Base-by-base conservation (phyloP, 2,329 filamentous ascomycete species). In the Cryphonectria radicalis region DNA sequence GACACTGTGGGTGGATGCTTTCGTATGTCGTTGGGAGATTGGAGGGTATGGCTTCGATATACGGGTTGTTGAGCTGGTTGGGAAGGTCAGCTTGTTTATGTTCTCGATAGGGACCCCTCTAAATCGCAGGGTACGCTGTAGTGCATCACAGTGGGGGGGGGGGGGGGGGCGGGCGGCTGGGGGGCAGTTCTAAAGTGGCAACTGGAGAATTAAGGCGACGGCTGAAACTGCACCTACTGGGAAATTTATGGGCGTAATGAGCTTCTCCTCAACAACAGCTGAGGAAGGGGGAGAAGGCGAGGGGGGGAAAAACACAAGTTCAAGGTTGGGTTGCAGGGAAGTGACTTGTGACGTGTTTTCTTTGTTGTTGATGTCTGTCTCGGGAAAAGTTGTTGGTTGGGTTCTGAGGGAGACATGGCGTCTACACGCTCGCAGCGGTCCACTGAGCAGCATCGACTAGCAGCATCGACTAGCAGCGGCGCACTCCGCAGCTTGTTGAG, bases 1-100 rank as follows among this genome's bases (percentile, higher is more conserved):
- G 10, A n/a, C 40, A 32, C 57, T 50, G 32, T 53, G n/a, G 59
- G 4, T 42, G 5, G 19, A 19, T 25, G 6, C 3, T 37, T 55
- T 14, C 10, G 25, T 69, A 50, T 62, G 60, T 43, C 66, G 28
- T 55, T n/a, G 46, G 66, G 32, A 67, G 40, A 22, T 22, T 28
- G 37, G 32, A 43, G 25, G 35, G 65, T 53, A 32, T 59, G 55
- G 28, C n/a, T 35, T 59, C 14, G 55, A 59, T 59, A 11, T 35
- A 32, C 13, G 55, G 55, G 55, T n/a, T 50, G 46, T 50, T 50
- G 55, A 35, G 55, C 14, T 32, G 25, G 55, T 6, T 59, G 25
- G 53, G 55, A 32, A 59, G 55, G 55, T 42, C 32, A 57, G 28
- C 10, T 43, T 37, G 43, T 59, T 37, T 46, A 40, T 67, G 59